Evolutionary conservation across 371 early-diverging fungal genomes (phyloP).

Genomic region (Lichtheimia ramosa): DNA sequence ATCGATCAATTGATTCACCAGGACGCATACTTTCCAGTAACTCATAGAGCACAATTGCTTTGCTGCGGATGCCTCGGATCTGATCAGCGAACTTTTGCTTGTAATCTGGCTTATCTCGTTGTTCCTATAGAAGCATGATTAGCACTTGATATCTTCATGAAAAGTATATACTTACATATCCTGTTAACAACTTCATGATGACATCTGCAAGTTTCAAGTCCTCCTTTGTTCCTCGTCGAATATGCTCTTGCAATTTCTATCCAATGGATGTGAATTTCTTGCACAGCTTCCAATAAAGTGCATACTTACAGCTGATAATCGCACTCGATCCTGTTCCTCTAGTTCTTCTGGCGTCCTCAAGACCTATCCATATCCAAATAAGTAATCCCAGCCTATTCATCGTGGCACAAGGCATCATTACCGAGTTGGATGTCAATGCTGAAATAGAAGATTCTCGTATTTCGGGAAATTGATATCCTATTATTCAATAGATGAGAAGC

Average conservation of each 20-base stretch:
- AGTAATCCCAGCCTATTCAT: not conserved
- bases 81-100: slow-evolving; percentile 78
- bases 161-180: slow-evolving; percentile 68
- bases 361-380: slow-evolving; percentile 26
- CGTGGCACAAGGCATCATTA: slow-evolving; percentile 21
- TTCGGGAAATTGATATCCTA: slow-evolving; percentile 89
- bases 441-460: slow-evolving; percentile 63
- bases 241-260: slow-evolving; percentile 94
- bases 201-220: slow-evolving; percentile 94
- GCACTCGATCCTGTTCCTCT: slow-evolving; percentile 89
- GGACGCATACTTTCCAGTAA: slow-evolving; percentile 69
- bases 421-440: slow-evolving; percentile 62
- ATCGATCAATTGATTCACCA: slow-evolving; percentile 61
- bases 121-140: slow-evolving; percentile 56
- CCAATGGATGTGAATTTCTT: not conserved
- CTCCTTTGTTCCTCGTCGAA: slow-evolving; percentile 89
- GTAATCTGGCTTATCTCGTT: slow-evolving; percentile 78
- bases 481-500: not conserved
- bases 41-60: slow-evolving; percentile 77
- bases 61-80: slow-evolving; percentile 79
- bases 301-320: slow-evolving; percentile 77
- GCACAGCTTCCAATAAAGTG: not conserved
- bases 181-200: slow-evolving; percentile 95
- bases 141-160: not conserved
- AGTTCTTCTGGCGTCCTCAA: slow-evolving; percentile 89